Conservation (phyloP, 1,284 basidiomycete species). For the Cerrena zonata region DNA sequence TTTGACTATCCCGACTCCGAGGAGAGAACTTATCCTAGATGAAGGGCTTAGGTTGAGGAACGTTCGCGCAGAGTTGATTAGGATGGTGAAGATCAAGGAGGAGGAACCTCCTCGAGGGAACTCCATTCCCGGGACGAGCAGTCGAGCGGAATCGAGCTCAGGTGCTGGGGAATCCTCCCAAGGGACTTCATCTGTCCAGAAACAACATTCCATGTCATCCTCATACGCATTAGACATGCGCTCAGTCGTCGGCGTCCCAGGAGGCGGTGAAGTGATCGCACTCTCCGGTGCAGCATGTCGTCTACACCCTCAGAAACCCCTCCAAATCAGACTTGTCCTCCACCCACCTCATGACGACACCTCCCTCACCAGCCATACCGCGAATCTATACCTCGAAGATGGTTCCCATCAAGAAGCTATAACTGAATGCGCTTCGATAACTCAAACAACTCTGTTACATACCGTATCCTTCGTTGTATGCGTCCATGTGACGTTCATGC, state of each 20-base stretch:
- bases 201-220: constrained; percentile 15
- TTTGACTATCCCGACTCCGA: constrained; percentile 68
- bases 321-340: constrained; percentile 67
- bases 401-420: constrained; percentile 45
- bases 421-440: constrained; percentile 65
- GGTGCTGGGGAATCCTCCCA: constrained; percentile 16
- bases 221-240: constrained; percentile 19
- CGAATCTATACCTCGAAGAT: constrained; percentile 37
- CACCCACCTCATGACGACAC: constrained; percentile 42
- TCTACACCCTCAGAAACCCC: constrained; percentile 62
- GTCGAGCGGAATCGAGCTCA: constrained; percentile 1
- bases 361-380: constrained; percentile 42
- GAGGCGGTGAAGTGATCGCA: constrained; percentile 46
- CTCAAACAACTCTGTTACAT: constrained; percentile 70
- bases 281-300: constrained; percentile 75
- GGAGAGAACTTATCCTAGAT: constrained; percentile 55
- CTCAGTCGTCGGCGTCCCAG: constrained; percentile 17
- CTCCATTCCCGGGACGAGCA: constrained; percentile 12
- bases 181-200: constrained; percentile 32
- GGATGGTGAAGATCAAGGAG: constrained; percentile 48
- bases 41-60: constrained; percentile 67
- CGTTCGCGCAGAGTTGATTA: constrained; percentile 66
- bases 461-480: constrained; percentile 61
- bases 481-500: constrained; percentile 65
- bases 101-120: constrained; percentile 13